Base-by-base conservation (phyloP, 371 early-diverging fungal species). In the Chytridium lagenaria region DNA sequence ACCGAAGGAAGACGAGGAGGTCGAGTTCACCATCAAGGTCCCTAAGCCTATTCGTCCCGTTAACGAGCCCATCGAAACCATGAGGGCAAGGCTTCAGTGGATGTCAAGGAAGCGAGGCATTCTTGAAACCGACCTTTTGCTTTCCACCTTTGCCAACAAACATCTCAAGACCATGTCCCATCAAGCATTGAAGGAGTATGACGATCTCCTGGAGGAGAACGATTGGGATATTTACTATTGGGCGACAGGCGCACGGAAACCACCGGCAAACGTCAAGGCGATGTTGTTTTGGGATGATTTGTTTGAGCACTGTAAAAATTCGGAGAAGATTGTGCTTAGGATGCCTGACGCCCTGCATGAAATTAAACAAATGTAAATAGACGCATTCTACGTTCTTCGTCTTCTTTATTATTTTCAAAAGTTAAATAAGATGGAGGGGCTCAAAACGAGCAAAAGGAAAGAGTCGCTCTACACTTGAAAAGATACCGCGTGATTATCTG, bases 61-160 rank as follows among this genome's bases (percentile, higher is more conserved):
- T 12, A 79, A 89, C 69, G 93, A 93, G 77, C 70, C 88, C 1
- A 68, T 88, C 16, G 89, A 90, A 64, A 84, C 85, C 16, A 92
- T 90, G 78, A 87, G 92, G 2, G 90, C 94, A 23, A 89, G 97
- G 19, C 85, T 98, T n/a, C 79, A 88, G 23, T 98, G 94, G 76
- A 91, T 92, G 77, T 91, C 94, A 50, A 92, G 98, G 59, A 98
- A 97, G 80, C 87, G 98, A 38, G 98, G 98, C 33, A 97, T 96
- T 65, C 89, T 97, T 31, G 98, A 98, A 78, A 93, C 92, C 0
- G 98, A 97, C 76, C 84, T 97, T 69, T 71, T 98, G 36, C 81
- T 97, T 23, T 93, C 94, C 31, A 95, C 97, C 0, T 97, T 95
- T 86, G 92, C 94, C 5, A 81, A 84, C 34, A 81, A 86, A 39